Conservation (phyloP, 2,329 filamentous ascomycete species). For the Coniochaeta sp. region DNA sequence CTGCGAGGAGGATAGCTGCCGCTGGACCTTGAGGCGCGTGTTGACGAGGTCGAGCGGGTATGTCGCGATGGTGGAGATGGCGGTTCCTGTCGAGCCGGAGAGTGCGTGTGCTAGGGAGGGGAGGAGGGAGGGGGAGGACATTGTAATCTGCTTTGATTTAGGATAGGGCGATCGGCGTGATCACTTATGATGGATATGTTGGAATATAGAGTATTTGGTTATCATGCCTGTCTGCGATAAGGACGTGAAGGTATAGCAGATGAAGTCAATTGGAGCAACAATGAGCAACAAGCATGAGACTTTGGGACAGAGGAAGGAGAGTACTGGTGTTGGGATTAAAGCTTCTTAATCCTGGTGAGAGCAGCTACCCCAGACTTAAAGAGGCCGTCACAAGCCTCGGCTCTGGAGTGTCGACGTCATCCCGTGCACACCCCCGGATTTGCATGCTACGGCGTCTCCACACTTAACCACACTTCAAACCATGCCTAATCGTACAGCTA, state of each 20-base stretch:
- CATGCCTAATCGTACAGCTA: neutral
- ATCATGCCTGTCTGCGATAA: neutral
- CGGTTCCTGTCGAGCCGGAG: constrained; percentile 71
- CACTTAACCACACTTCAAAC: neutral
- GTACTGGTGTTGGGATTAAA: neutral
- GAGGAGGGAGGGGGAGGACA: constrained; percentile 31
- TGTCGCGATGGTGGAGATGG: constrained; percentile 68
- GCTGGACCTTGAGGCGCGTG: constrained; percentile 75
- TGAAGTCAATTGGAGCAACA: neutral
- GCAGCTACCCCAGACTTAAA: neutral
- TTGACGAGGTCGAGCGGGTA: constrained; percentile 80
- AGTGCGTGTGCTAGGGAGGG: constrained; percentile 76
- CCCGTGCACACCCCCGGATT: neutral
- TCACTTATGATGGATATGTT: too few relatives aligned
- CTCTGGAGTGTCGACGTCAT: neutral
- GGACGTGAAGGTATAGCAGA: neutral
- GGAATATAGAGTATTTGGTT: neutral
- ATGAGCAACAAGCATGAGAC: neutral
- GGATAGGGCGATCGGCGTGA: too few relatives aligned
- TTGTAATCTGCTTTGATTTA: neutral
- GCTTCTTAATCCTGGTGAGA: neutral
- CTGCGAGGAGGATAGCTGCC: constrained; percentile 37
- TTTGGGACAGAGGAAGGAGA: neutral
- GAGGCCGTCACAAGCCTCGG: neutral
- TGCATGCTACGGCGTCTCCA: neutral